Evolutionary conservation across 768 basidiomycete genomes (phyloP), one percentile per base, ranked within the genome.

Genomic region (Trametes maxima): DNA sequence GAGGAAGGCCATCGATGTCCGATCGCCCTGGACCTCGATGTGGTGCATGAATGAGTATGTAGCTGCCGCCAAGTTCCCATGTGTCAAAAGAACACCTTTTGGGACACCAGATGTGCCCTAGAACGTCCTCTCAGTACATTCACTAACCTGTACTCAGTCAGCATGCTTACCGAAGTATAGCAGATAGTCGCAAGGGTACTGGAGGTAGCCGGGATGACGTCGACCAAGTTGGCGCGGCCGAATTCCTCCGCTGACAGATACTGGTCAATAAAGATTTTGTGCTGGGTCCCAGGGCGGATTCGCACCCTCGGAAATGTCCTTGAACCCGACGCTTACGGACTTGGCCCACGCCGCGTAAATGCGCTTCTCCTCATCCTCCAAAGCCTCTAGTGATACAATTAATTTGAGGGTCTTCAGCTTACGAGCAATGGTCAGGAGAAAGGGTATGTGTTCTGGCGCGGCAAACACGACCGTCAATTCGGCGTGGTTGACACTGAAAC

Each of bases 61-160:
- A 16, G 88, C 77, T 10, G 79, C 69, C 14, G 87, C 85, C 46
- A 93, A 77, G 60, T 82, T 85, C 49, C 80, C 80, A 68, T 94
- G 92, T 4, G 83, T 89, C 45, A 96, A 76, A 49, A 96, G 72
- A 28, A 81, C 94, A 86, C 91, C 94, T 79, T 96, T 96, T 8
- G 92, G 92, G 59, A 84, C 81, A 62, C 76, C 86, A 0, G 92
- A 93, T 0, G 92, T 94, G 53, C 92, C 92, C 90, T 92, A 66
- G 39, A 17, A 11, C 36, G 24, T 54, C 21, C 49, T 25, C 37
- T 46, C 17, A 56, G 54, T 8, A 42, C 24, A 14, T 1, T 1
- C 5, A 3, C 4, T 13, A 11, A 1, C 28, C 1, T 14, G 21
- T 3, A 24, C 10, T 37, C n/a, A 53, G 13, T 16, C 10, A 25